Evolutionary conservation across 2,329 filamentous ascomycete genomes (phyloP).

Genomic region (Colletotrichum paranaense): DNA sequence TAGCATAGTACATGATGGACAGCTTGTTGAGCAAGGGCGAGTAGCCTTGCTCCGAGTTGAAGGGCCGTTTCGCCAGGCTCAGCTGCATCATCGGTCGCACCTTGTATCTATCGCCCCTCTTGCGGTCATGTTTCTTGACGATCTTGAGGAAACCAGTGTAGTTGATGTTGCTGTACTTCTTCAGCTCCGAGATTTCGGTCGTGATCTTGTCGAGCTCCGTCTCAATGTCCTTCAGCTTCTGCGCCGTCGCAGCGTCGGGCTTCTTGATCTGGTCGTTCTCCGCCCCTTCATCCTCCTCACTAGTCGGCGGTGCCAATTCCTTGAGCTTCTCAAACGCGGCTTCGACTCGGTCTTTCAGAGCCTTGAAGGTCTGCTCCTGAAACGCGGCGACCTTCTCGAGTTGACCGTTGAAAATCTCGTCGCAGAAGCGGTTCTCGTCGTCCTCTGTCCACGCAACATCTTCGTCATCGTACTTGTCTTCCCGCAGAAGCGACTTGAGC

Average conservation of each 20-base stretch:
- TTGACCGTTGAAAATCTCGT: conserved; percentile 94
- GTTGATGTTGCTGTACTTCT: conserved; percentile 95
- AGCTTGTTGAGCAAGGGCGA: conserved; percentile 89
- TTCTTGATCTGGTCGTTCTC: conserved; percentile 68
- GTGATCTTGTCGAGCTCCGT: conserved; percentile 87
- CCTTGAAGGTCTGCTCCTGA: conserved; percentile 80
- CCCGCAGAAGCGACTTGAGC: conserved; percentile 89
- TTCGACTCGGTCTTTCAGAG: conserved; percentile 65
- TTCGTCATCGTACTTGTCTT: conserved; percentile 73
- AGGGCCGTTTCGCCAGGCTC: conserved; percentile 85
- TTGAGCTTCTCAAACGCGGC: conserved; percentile 76
- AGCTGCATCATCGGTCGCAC: conserved; percentile 93
- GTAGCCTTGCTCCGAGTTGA: conserved; percentile 93
- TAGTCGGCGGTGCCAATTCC: conserved; percentile 72
- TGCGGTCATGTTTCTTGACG: conserved; percentile 98
- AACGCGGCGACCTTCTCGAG: conserved; percentile 95
- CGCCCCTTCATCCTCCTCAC: conserved; percentile 11
- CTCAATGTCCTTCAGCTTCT: conserved; percentile 76
- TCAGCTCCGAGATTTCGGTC: conserved; percentile 90
- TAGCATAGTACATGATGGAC: conserved; percentile 95
- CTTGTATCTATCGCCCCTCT: conserved; percentile 86
- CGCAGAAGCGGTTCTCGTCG: conserved; percentile 93
- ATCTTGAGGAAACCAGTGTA: conserved; percentile 99
- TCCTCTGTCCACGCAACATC: conserved; percentile 86
- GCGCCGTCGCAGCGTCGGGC: conserved; percentile 56